phyloP scores from a whole-genome alignment of 345 rosid genomes.

The Orychophragmus violaceus region DNA sequence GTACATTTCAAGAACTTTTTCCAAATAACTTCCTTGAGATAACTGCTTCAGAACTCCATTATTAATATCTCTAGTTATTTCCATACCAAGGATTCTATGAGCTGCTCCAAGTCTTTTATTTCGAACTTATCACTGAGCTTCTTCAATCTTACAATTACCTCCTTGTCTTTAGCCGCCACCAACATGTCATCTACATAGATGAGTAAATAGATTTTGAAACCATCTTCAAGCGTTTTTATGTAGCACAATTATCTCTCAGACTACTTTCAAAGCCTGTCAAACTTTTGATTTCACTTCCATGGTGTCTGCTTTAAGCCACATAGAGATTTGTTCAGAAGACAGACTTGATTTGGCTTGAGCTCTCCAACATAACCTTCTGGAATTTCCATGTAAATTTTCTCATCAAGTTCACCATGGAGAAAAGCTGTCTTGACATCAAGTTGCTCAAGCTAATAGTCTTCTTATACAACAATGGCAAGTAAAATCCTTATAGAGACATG shows the following conservation, averaged over 20 bases:
- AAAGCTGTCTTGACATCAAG: neutral
- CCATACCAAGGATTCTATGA: neutral
- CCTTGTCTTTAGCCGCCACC: neutral
- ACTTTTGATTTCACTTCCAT: neutral
- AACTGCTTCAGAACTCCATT: neutral
- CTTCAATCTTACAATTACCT: neutral
- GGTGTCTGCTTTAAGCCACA: neutral
- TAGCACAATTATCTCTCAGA: neutral
- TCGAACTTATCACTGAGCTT: neutral
- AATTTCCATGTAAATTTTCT: neutral
- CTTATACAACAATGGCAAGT: neutral
- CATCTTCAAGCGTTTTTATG: neutral
- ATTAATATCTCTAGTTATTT: neutral
- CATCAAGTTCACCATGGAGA: neutral
- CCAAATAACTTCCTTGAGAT: neutral
- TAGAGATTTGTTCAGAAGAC: neutral
- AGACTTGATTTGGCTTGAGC: neutral
- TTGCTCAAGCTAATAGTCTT: neutral
- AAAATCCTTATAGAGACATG: neutral
- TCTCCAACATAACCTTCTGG: neutral
- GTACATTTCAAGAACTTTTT: neutral
- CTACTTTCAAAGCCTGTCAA: neutral
- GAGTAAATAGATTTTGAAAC: neutral
- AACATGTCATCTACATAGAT: neutral
- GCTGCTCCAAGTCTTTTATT: neutral